phyloP scores from a whole-genome alignment of 164 flowering plant species.

The Kingdonia uniflora region DNA sequence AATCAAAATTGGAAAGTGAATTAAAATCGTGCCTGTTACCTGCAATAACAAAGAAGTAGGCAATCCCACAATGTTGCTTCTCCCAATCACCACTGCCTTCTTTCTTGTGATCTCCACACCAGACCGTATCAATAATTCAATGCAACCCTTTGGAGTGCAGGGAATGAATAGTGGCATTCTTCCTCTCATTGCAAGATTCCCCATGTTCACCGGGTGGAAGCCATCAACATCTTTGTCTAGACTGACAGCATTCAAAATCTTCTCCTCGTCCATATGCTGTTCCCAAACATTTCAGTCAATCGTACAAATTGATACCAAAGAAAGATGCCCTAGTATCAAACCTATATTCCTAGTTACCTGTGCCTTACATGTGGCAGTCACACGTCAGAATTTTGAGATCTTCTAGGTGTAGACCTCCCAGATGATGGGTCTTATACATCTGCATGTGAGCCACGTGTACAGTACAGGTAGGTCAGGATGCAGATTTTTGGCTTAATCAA shows the following conservation, averaged over 20 bases:
- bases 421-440: too few species aligned
- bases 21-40: too few species aligned
- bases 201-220: slow-evolving; percentile 76
- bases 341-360: neutral
- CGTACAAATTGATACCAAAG: neutral
- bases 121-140: slow-evolving; percentile 54
- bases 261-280: slow-evolving; percentile 75
- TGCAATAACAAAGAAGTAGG: slow-evolving; percentile 73
- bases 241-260: slow-evolving; percentile 38
- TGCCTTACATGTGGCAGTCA: too few species aligned
- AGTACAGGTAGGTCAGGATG: slow-evolving; percentile 4
- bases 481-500: slow-evolving; percentile 1
- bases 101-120: slow-evolving; percentile 63
- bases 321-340: neutral
- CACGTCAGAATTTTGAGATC: too few species aligned
- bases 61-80: slow-evolving; percentile 76
- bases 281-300: slow-evolving; percentile 13
- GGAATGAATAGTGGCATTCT: slow-evolving; percentile 76
- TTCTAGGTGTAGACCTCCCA: too few species aligned
- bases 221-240: slow-evolving; percentile 92
- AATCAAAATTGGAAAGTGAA: too few species aligned
- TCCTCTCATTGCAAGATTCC: slow-evolving; percentile 73
- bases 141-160: slow-evolving; percentile 77
- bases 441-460: neutral
- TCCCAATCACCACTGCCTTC: slow-evolving; percentile 73